phyloP scores from a whole-genome alignment of 169 alveolate genomes.

The Plasmodium gallinaceum region DNA sequence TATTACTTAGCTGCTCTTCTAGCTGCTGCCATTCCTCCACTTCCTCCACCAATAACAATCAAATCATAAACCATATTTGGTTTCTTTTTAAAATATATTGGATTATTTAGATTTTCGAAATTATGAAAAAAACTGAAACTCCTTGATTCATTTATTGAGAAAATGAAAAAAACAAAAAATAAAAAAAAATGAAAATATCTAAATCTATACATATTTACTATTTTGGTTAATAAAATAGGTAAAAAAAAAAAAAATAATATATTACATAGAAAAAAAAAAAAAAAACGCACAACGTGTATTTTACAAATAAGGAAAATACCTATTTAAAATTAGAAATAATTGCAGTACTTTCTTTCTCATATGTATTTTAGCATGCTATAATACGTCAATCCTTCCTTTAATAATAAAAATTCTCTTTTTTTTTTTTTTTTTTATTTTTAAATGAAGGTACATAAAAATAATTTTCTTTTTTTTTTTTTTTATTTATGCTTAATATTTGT shows the following conservation, averaged over 20 bases:
- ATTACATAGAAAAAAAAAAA: neutral
- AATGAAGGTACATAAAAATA: no score
- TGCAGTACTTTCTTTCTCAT: no score
- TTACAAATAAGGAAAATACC: no score
- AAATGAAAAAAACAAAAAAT: conserved; percentile 20
- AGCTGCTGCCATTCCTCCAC: conserved; percentile 90
- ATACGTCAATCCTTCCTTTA: no score
- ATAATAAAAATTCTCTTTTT: no score
- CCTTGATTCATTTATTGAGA: conserved; percentile 36
- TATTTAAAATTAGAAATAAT: no score
- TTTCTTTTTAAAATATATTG: conserved; percentile 40
- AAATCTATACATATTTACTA: conserved; percentile 25
- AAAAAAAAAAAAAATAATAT: neutral
- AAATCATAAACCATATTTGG: conserved; percentile 80
- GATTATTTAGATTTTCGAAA: conserved; percentile 13
- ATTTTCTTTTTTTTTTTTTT: no score
- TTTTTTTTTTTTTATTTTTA: no score
- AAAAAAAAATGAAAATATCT: conserved; percentile 30
- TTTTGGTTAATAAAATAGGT: neutral
- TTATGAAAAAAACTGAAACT: conserved; percentile 46
- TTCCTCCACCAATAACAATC: conserved; percentile 91
- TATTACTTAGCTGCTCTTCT: conserved; percentile 81
- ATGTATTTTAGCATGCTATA: no score
- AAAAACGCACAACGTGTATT: neutral
- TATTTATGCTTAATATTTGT: no score